Base-by-base conservation (phyloP, 371 early-diverging fungal genomes). In the Syncephalastrum contaminatum region DNA sequence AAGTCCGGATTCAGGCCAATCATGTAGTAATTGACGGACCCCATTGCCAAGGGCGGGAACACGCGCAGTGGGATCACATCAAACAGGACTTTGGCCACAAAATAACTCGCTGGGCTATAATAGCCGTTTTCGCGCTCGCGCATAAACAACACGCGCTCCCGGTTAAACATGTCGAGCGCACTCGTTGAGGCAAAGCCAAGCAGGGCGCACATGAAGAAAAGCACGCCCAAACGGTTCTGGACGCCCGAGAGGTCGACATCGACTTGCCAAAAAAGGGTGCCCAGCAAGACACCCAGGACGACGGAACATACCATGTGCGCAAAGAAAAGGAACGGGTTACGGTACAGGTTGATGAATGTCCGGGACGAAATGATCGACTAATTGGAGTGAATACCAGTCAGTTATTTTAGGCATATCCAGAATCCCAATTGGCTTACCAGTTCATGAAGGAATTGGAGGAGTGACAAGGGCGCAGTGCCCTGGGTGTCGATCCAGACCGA, bases 71-170 rank as follows among this genome's bases (percentile, higher is more conserved):
- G 91, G 6, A 92, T 56, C 21, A 89, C 70, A 57, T 94, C 94
- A 63, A 92, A 90, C n/a, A 93, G 40, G 16, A 91, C 71, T 69
- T 88, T 92, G 44, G 91, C 73, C 5, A 77, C 44, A 64, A 88
- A 90, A 63, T 88, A 93, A 4, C 89, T 75, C 6, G 80, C 70
- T 0, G 92, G 87, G 4, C 80, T 71, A 58, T 93, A 93, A 67
- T 88, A 92, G 13, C 92, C 88, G 62, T 91, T 91, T 21, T 91
- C 87, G 0, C 93, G 82, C 64, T 95, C 93, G 6, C 90, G 70
- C 62, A 91, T 77, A 67, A 92, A 93, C 25, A 93, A 59, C 0
- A 86, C 67, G 12, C 91, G 65, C 63, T 91, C 89, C 8, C 77
- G 59, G 20, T 82, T 82, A 60, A 93, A 92, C 25, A 85, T 74